phyloP scores from a whole-genome alignment of 306 rosid genomes.

The Vigna angularis region DNA sequence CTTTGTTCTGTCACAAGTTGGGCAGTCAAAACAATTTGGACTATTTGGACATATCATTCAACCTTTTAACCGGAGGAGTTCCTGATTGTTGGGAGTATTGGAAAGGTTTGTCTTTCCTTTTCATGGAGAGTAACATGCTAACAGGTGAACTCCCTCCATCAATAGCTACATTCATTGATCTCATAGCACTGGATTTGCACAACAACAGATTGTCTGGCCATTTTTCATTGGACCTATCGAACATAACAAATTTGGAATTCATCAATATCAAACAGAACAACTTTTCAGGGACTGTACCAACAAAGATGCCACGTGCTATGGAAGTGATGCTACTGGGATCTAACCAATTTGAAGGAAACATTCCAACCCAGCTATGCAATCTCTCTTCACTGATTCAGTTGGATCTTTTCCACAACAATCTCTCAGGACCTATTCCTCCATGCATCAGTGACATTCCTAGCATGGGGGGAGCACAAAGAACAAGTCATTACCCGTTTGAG shows the following conservation, averaged over 20 bases:
- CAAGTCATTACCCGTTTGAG: slow-evolving; percentile 20
- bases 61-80: slow-evolving; percentile 22
- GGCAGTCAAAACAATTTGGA: slow-evolving; percentile 9
- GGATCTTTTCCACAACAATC: slow-evolving; percentile 38
- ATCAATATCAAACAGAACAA: slow-evolving; percentile 34
- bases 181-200: neutral
- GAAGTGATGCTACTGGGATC: slow-evolving; percentile 36
- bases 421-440: slow-evolving; percentile 41
- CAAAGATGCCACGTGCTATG: slow-evolving; percentile 13
- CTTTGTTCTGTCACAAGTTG: slow-evolving; percentile 31
- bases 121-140: slow-evolving; percentile 23
- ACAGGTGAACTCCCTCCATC: slow-evolving; percentile 39
- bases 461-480: slow-evolving; percentile 22
- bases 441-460: slow-evolving; percentile 31
- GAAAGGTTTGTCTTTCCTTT: slow-evolving; percentile 29
- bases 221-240: slow-evolving; percentile 30
- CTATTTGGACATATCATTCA: slow-evolving; percentile 33
- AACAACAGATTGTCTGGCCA: slow-evolving; percentile 35
- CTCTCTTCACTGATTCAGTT: slow-evolving; percentile 37
- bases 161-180: slow-evolving; percentile 21
- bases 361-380: slow-evolving; percentile 34
- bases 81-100: slow-evolving; percentile 45
- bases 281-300: slow-evolving; percentile 39
- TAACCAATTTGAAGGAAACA: slow-evolving; percentile 37
- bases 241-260: slow-evolving; percentile 8